These are phyloP conservation scores for Phaeoacremonium minimum DNA, from an alignment of 2,329 filamentous ascomycete species.

Conservation along the genomic window DNA sequence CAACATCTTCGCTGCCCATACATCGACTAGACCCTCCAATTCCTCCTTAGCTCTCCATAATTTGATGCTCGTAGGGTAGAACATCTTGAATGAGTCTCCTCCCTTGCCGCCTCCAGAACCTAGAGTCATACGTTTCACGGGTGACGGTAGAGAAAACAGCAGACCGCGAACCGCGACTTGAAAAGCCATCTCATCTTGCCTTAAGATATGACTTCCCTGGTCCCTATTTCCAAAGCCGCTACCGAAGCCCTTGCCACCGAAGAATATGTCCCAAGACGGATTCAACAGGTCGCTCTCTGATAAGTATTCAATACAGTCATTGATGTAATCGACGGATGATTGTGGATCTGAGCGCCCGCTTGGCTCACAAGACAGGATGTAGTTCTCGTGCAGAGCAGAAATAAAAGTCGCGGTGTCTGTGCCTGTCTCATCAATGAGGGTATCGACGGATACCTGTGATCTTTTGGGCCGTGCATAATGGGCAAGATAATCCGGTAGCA, in stretches of 20 bases:
- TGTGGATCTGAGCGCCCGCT: slow-evolving; percentile 42
- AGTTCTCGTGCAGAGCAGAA: slow-evolving; percentile 90
- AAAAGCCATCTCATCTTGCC: slow-evolving; percentile 92
- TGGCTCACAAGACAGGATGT: slow-evolving; percentile 74
- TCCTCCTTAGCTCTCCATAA: slow-evolving; percentile 84
- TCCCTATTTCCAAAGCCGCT: slow-evolving; percentile 47
- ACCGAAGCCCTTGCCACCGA: slow-evolving; percentile 53
- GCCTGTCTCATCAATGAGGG: slow-evolving; percentile 86
- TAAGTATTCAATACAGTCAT: slow-evolving; percentile 79
- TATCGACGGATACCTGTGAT: slow-evolving; percentile 65
- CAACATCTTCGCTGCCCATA: slow-evolving; percentile 61
- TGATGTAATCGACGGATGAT: slow-evolving; percentile 71
- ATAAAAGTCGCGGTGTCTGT: slow-evolving; percentile 90
- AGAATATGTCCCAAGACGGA: slow-evolving; percentile 65
- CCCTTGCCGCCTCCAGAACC: slow-evolving; percentile 30
- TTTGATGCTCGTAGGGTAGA: slow-evolving; percentile 80
- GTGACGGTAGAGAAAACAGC: slow-evolving; percentile 77
- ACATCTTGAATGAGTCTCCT: slow-evolving; percentile 78
- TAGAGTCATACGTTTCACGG: slow-evolving; percentile 67
- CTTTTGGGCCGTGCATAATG: slow-evolving; percentile 54
- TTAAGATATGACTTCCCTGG: slow-evolving; percentile 66
- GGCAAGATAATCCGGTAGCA: slow-evolving; percentile 55
- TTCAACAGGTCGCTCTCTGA: slow-evolving; percentile 86
- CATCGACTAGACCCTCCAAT: slow-evolving; percentile 66
- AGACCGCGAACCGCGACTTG: slow-evolving; percentile 85